Percentiles rank a stretch among this genome's conserved stretches.
Conservation (phyloP, 257 asterid genomes). For the Gardenia jasminoides region DNA sequence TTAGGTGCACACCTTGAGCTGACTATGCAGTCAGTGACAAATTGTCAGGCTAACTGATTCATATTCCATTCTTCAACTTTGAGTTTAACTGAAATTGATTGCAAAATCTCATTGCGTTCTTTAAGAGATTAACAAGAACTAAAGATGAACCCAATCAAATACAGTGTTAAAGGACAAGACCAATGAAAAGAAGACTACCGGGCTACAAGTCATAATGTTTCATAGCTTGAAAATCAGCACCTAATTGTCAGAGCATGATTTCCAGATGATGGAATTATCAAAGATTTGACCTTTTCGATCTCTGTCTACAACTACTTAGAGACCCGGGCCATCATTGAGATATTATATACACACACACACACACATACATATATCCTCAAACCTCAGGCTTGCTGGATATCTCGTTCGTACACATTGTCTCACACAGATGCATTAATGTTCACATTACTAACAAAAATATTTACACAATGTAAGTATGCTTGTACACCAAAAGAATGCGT, state of each 20-base stretch:
- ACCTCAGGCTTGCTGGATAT: too few relatives aligned
- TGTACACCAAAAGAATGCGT: slow-evolving; percentile 79
- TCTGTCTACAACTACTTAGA: too few relatives aligned
- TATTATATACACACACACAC: too few relatives aligned
- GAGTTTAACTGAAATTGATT: neutral
- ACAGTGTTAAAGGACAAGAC: neutral
- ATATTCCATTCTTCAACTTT: neutral
- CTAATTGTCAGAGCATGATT: neutral
- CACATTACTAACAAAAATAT: too few relatives aligned
- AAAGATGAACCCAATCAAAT: neutral
- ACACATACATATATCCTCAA: too few relatives aligned
- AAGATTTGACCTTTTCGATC: too few relatives aligned
- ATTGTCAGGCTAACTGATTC: neutral
- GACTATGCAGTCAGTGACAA: neutral
- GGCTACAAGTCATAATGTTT: too few relatives aligned
- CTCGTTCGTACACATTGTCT: too few relatives aligned
- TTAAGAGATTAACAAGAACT: neutral
- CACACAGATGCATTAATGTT: neutral
- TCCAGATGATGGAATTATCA: too few relatives aligned
- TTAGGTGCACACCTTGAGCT: neutral
- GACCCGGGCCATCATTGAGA: too few relatives aligned
- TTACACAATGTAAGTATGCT: neutral
- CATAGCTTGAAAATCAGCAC: neutral
- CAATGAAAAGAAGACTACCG: neutral
- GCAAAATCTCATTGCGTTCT: neutral